Evolutionary conservation across 495 filamentous ascomycete species (phyloP).

Genomic region (Penicillium psychrofluorescens): DNA sequence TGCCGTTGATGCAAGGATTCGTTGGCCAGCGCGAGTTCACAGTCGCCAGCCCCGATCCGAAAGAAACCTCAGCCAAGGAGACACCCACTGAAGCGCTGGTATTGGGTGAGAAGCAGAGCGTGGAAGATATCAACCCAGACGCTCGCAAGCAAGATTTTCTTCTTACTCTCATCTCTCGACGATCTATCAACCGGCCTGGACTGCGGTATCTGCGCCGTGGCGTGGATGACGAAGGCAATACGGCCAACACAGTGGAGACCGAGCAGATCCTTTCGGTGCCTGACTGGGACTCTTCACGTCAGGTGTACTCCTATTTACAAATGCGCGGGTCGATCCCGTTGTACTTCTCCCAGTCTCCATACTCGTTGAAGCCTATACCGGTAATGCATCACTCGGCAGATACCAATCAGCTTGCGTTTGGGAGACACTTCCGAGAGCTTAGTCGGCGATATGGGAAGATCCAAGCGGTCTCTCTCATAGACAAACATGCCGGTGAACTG

Average conservation of each 20-base stretch:
- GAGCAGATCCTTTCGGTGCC: constrained; percentile 78
- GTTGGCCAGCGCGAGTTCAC: constrained; percentile 81
- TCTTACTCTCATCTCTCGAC: constrained; percentile 79
- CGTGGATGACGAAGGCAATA: constrained; percentile 77
- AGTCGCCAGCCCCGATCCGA: constrained; percentile 34
- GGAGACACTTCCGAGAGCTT: constrained; percentile 66
- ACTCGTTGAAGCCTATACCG: constrained; percentile 83
- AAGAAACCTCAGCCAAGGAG: constrained; percentile 7
- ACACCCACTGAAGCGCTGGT: constrained; percentile 24
- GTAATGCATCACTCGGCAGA: constrained; percentile 69
- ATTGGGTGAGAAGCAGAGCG: constrained; percentile 26
- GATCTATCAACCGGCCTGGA: constrained; percentile 77
- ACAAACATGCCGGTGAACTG: constrained; percentile 74
- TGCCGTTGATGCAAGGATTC: constrained; percentile 92
- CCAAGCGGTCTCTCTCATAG: constrained; percentile 77
- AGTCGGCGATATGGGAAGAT: constrained; percentile 61
- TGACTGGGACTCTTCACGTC: constrained; percentile 52
- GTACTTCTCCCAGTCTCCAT: constrained; percentile 89
- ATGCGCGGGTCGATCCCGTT: constrained; percentile 82
- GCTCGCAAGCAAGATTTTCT: constrained; percentile 46
- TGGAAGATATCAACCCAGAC: constrained; percentile 14
- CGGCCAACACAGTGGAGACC: constrained; percentile 88
- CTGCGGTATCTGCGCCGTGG: constrained; percentile 88
- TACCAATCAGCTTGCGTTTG: constrained; percentile 70
- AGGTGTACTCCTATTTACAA: constrained; percentile 77